Conservation (phyloP, 139 green algal genomes). For the Chlorella sp. region DNA sequence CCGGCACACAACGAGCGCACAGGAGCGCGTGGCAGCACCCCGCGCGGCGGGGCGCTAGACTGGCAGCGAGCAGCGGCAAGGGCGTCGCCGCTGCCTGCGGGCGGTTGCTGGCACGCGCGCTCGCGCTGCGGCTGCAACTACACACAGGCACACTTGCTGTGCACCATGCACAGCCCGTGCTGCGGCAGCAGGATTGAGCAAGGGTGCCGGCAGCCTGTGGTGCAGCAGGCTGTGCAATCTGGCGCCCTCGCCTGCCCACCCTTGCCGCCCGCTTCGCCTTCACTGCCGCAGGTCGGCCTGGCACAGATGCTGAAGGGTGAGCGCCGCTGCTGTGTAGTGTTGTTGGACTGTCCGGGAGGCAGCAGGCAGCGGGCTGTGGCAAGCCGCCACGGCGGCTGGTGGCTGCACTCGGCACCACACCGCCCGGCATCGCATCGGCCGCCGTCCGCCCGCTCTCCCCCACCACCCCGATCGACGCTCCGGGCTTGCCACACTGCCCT, state of each 20-base stretch:
- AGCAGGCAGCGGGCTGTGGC: neutral
- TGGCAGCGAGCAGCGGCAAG: neutral
- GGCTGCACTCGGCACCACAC: neutral
- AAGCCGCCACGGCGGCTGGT: neutral
- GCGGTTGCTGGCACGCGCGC: too few species aligned
- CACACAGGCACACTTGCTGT: too few species aligned
- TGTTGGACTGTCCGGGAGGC: neutral
- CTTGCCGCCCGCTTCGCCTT: neutral
- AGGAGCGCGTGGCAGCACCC: too few species aligned
- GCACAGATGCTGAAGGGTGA: constrained; percentile 97
- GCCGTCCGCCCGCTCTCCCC: neutral
- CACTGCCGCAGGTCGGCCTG: constrained; percentile 84
- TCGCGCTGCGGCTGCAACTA: neutral
- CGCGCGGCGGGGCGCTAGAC: neutral
- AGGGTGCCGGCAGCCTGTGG: too few species aligned
- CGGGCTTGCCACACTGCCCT: too few species aligned
- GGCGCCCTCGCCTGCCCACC: too few species aligned
- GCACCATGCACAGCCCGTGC: too few species aligned
- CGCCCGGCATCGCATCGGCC: neutral
- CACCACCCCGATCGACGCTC: neutral
- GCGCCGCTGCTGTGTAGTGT: too few species aligned
- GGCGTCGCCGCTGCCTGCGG: too few species aligned
- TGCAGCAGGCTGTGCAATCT: neutral
- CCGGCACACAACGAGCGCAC: neutral
- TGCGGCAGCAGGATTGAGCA: too few species aligned